Percentiles rank a stretch among this genome's conserved stretches.
Evolutionary conservation across 495 filamentous ascomycete genomes (phyloP).

Genomic region (Durotheca rogersii): DNA sequence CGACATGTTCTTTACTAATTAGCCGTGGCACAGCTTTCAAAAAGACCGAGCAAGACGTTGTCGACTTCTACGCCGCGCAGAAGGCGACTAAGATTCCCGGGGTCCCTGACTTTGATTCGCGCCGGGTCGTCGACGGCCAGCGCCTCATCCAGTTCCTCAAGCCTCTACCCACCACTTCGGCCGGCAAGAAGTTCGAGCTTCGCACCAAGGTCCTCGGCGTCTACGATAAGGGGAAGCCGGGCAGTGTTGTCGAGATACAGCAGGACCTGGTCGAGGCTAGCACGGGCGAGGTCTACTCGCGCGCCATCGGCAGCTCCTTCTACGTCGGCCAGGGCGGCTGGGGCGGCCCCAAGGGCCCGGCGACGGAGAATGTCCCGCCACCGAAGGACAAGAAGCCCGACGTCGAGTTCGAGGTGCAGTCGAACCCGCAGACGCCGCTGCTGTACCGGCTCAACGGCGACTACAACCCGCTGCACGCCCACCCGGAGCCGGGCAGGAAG

Average conservation of each 20-base stretch:
- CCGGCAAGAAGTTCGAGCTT: conserved; percentile 72
- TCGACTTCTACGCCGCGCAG: conserved; percentile 77
- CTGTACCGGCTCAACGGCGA: conserved; percentile 85
- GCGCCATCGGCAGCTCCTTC: conserved; percentile 68
- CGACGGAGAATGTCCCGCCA: conserved; percentile 70
- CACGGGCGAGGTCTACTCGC: conserved; percentile 70
- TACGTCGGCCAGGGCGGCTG: conserved; percentile 82
- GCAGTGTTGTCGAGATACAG: conserved; percentile 80
- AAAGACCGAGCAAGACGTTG: conserved; percentile 70
- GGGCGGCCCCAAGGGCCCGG: conserved; percentile 88
- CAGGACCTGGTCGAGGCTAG: conserved; percentile 69
- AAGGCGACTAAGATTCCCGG: conserved; percentile 65
- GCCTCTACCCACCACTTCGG: conserved; percentile 70
- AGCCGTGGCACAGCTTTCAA: conserved; percentile 67
- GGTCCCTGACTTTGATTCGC: conserved; percentile 74
- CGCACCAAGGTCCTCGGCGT: conserved; percentile 80
- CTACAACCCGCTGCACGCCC: conserved; percentile 88
- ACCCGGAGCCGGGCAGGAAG: conserved; percentile 76
- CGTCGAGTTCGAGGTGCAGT: conserved; percentile 67
- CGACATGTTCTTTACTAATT: too few species aligned
- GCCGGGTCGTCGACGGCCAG: conserved; percentile 80
- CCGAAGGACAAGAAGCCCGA: conserved; percentile 74
- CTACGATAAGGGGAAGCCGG: conserved; percentile 88
- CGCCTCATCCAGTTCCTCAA: conserved; percentile 76
- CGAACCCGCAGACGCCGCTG: conserved; percentile 66